Base-by-base conservation (phyloP, 1,284 basidiomycete genomes). In the Ustilago bromivora region DNA sequence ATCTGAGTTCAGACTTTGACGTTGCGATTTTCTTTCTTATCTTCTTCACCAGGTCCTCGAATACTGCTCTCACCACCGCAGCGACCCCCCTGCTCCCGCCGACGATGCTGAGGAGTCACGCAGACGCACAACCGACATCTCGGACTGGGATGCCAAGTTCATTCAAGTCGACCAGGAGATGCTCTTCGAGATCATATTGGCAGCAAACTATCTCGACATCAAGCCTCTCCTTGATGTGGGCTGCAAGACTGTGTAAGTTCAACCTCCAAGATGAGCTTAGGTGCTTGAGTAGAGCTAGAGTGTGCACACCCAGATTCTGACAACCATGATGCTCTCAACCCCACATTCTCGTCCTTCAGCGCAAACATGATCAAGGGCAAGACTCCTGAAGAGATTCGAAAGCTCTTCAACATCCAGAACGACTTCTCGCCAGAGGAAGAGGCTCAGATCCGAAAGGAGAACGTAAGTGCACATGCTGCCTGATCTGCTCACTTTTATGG, bases 341-440 rank as follows among this genome's bases (percentile, higher is more conserved):
- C 61, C 15, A 1, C 34, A 47, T 19, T 31, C 3, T 23, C 11
- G n/a, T 23, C 23, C 43, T 43, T 23, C 9, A 85, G 83, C 10
- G 97, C 97, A 34, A 98, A 99, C 90, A 99, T 99, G 97, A 97
- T 97, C 89, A 97, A 97, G 89, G 95, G 95, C 51, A 97, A 97
- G 90, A 94, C 94, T 9, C 94, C 95, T 17, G 94, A 96, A 86
- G 95, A 97, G 88, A 96, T 96, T 83, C 93, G 95, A 74, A 96
- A 96, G 86, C 90, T 96, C 55, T 96, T 97, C 90, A 97, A 98
- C 79, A 86, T 87, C 58, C 81, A 82, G 63, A 87, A 85, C 58
- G 97, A 99, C 88, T 99, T 99, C 86, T 98, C 96, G 3, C 95
- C 96, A 35, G 97, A 99, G 87, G 97, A 99, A 87, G 97, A 99